phyloP scores from a whole-genome alignment of 345 rosid genomes.

The Boechera stricta region DNA sequence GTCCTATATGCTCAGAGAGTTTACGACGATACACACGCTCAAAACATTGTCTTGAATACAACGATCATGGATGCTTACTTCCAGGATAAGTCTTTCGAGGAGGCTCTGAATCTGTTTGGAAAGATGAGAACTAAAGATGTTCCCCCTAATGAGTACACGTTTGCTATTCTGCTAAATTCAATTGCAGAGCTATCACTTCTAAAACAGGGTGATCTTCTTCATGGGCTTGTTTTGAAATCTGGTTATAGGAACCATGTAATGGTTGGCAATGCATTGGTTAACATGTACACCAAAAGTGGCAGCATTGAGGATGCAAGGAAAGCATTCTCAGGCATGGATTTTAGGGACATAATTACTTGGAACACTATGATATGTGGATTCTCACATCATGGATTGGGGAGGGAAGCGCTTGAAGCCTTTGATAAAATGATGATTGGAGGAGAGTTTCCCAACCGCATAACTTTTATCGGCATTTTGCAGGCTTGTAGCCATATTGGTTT shows the following conservation, averaged over 20 bases:
- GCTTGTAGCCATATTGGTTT: constrained; percentile 76
- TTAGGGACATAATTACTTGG: constrained; percentile 63
- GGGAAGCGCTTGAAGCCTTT: constrained; percentile 61
- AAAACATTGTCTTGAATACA: constrained; percentile 69
- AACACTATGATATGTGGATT: constrained; percentile 78
- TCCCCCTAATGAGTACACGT: constrained; percentile 73
- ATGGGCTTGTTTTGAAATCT: constrained; percentile 55
- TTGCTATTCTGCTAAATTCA: constrained; percentile 64
- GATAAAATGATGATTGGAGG: constrained; percentile 58
- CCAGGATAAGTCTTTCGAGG: constrained; percentile 74
- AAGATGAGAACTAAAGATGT: constrained; percentile 51
- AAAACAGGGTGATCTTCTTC: constrained; percentile 61
- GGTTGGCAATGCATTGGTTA: constrained; percentile 71
- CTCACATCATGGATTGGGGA: constrained; percentile 81
- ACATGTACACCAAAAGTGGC: constrained; percentile 77
- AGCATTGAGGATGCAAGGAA: constrained; percentile 56
- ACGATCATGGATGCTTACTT: constrained; percentile 67
- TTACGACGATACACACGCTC: constrained; percentile 50
- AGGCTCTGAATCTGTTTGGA: constrained; percentile 61
- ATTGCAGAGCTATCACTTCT: constrained; percentile 63
- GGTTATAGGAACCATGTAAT: constrained; percentile 62
- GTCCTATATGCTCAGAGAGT: constrained; percentile 53
- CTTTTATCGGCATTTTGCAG: constrained; percentile 79
- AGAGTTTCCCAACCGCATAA: constrained; percentile 67
- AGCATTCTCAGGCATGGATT: constrained; percentile 52